Evolutionary conservation across 306 rosid species (phyloP).

Genomic region (Quercus aquifolioides): DNA sequence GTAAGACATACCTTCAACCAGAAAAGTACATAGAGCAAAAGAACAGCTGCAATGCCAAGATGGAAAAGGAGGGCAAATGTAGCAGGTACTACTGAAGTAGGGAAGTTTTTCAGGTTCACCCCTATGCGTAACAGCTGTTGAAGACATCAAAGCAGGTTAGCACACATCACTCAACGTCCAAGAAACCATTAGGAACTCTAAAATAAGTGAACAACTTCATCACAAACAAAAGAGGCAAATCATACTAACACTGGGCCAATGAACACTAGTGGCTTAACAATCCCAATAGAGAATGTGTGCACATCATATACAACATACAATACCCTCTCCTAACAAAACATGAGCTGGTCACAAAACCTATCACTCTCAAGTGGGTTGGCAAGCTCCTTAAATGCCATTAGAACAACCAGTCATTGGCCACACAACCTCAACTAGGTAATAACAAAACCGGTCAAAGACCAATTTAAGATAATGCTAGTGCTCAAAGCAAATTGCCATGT

Average conservation of each 20-base stretch:
- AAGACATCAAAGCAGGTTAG: constrained; percentile 22
- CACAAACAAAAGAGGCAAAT: neutral
- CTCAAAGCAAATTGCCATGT: neutral
- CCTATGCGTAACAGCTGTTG: constrained; percentile 70
- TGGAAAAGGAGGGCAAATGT: constrained; percentile 72
- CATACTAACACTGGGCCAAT: neutral
- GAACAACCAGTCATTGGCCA: neutral
- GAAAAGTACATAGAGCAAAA: constrained; percentile 76
- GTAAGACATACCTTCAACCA: constrained; percentile 86
- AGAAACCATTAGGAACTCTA: constrained; percentile 5
- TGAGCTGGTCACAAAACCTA: neutral
- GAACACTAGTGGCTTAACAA: constrained; percentile 10
- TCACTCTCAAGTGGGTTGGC: neutral
- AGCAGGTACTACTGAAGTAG: constrained; percentile 60
- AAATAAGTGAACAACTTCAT: neutral
- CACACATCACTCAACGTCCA: neutral
- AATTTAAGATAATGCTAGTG: neutral
- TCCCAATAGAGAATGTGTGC: neutral
- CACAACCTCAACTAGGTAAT: neutral
- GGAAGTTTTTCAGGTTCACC: constrained; percentile 87
- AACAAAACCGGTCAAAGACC: neutral
- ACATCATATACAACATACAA: neutral
- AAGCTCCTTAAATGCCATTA: neutral
- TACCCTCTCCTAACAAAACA: neutral
- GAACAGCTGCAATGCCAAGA: constrained; percentile 69